Conservation (phyloP, 768 basidiomycete species). For the Amanita thiersii region DNA sequence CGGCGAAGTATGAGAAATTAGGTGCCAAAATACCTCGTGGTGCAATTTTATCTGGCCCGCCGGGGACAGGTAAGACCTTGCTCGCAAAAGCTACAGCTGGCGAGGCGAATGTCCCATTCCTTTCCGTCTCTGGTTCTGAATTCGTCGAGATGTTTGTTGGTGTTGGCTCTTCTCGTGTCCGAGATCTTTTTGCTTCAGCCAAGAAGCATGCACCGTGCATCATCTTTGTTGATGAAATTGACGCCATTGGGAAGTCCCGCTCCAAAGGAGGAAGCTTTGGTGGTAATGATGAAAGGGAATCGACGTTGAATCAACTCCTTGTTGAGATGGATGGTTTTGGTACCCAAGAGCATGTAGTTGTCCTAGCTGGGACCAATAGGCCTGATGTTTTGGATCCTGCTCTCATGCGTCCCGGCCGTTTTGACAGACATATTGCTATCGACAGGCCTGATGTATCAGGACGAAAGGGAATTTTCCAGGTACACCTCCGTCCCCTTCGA, state of each 20-base stretch:
- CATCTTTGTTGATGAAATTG: conserved; percentile 99
- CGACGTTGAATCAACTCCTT: conserved; percentile 92
- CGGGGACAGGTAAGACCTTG: conserved; percentile 97
- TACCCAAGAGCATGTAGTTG: conserved; percentile 93
- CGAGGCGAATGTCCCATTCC: conserved; percentile 95
- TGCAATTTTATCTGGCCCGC: conserved; percentile 91
- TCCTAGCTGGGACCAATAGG: conserved; percentile 94
- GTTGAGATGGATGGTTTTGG: conserved; percentile 99
- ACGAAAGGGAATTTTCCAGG: conserved; percentile 87
- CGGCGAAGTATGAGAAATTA: conserved; percentile 86
- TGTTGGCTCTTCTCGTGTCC: conserved; percentile 94
- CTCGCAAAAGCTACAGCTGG: conserved; percentile 98
- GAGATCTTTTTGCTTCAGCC: conserved; percentile 95
- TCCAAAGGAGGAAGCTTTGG: conserved; percentile 67
- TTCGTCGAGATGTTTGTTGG: conserved; percentile 99
- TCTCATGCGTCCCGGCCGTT: conserved; percentile 94
- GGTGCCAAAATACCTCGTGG: conserved; percentile 98
- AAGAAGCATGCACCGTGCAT: conserved; percentile 98
- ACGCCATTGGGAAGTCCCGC: conserved; percentile 95
- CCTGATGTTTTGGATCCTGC: conserved; percentile 95
- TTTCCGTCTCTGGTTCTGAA: conserved; percentile 97
- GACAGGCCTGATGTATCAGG: conserved; percentile 93
- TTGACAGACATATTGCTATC: conserved; percentile 94
- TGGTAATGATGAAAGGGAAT: conserved; percentile 96
- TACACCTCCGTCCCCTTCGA: conserved; percentile 82